A percentile compares a stretch with the other conserved stretches of the same genome.
Conservation (phyloP, 345 rosid genomes). For the Luvunga scandens region DNA sequence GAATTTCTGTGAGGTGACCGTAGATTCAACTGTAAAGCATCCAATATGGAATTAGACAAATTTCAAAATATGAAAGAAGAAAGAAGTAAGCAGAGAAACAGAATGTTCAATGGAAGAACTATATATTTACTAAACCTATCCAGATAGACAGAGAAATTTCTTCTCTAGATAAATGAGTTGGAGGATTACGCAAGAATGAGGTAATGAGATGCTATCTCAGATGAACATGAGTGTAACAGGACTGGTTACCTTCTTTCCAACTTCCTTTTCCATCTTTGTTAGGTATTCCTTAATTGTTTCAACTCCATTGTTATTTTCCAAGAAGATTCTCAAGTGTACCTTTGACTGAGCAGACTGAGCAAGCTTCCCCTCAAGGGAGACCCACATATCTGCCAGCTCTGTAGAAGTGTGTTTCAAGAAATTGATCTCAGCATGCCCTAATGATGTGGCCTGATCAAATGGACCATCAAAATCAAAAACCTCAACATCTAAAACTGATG, state of each 20-base stretch:
- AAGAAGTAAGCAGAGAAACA: neutral
- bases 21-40: conserved; percentile 59
- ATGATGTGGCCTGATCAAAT: conserved; percentile 80
- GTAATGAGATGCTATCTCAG: neutral
- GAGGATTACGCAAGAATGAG: neutral
- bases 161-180: neutral
- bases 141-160: neutral
- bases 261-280: conserved; percentile 86
- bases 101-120: neutral
- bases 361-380: conserved; percentile 72
- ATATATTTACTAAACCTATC: neutral
- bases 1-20: conserved; percentile 76
- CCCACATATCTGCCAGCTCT: conserved; percentile 81
- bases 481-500: conserved; percentile 83
- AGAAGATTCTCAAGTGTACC: conserved; percentile 69
- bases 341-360: conserved; percentile 82
- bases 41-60: conserved; percentile 15
- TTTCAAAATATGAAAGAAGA: too few relatives aligned
- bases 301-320: conserved; percentile 76
- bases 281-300: conserved; percentile 73
- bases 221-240: neutral
- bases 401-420: conserved; percentile 70
- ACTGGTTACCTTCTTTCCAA: conserved; percentile 76
- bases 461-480: conserved; percentile 94
- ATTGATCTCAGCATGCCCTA: conserved; percentile 84